phyloP scores from a whole-genome alignment of 805 yeast genomes.

The Trichomonascus vanleenenianus region DNA sequence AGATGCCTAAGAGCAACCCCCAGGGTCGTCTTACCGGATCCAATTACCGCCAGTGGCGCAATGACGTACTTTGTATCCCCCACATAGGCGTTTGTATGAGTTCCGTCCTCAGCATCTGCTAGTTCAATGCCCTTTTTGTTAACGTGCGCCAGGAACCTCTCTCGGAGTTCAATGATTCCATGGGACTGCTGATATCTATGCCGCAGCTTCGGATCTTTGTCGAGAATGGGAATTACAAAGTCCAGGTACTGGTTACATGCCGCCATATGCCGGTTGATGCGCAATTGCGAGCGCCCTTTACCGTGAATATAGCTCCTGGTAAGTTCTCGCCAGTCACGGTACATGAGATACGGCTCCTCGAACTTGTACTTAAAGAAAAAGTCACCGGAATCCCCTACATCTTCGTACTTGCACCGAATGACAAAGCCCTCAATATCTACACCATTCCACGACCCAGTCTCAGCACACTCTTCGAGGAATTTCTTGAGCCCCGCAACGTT shows the following conservation, averaged over 20 bases:
- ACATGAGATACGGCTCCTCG: constrained; percentile 89
- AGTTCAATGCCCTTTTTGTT: constrained; percentile 56
- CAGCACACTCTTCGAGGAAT: constrained; percentile 49
- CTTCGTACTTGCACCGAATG: constrained; percentile 46
- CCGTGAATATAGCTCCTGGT: constrained; percentile 50
- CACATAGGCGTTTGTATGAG: constrained; percentile 1
- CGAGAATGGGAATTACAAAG: constrained; percentile 53
- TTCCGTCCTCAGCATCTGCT: constrained; percentile 3
- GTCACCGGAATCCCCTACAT: constrained; percentile 28
- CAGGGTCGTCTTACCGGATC: constrained; percentile 91
- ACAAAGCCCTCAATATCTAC: constrained; percentile 92
- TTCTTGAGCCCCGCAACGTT: constrained; percentile 36
- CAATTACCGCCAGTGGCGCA: constrained; percentile 82
- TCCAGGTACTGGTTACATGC: constrained; percentile 47
- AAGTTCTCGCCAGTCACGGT: constrained; percentile 83
- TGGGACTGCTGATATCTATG: constrained; percentile 45
- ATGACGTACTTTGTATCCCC: constrained; percentile 38
- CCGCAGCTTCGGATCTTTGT: constrained; percentile 38
- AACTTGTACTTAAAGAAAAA: constrained; percentile 90
- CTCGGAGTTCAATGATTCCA: constrained; percentile 70
- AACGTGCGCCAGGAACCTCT: constrained; percentile 46
- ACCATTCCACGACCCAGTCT: constrained; percentile 62
- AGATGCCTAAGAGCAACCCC: constrained; percentile 50
- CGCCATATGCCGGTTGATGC: constrained; percentile 21
- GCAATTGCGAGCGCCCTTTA: constrained; percentile 14